A percentile compares a stretch with the other conserved stretches of the same genome.
Conservation (phyloP, 345 rosid species). For the Anastatica hierochuntica region DNA sequence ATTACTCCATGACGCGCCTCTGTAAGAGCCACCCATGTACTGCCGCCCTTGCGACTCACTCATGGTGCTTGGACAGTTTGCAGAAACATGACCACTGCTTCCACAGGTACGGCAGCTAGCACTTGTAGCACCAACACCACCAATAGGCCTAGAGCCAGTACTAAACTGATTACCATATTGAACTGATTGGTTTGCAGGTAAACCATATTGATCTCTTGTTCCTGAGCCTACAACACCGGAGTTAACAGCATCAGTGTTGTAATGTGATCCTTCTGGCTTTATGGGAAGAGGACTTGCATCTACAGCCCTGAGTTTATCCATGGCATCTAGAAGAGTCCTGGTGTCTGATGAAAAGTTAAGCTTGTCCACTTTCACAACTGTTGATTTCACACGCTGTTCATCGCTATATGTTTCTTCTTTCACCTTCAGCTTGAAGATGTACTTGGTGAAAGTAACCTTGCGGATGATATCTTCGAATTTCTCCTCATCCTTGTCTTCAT, state of each 20-base stretch:
- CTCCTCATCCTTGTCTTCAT: conserved; percentile 59
- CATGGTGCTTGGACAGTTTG: conserved; percentile 55
- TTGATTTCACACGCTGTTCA: conserved; percentile 83
- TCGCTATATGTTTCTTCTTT: conserved; percentile 85
- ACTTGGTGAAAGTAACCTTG: conserved; percentile 52
- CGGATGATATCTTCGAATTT: conserved; percentile 57
- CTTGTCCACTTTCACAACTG: conserved; percentile 67
- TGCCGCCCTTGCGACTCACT: conserved; percentile 37
- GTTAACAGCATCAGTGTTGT: background rate
- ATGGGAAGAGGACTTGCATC: conserved; percentile 18
- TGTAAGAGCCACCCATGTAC: conserved; percentile 25
- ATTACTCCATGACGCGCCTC: conserved; percentile 19
- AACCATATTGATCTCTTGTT: conserved; percentile 1
- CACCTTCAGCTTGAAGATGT: conserved; percentile 70
- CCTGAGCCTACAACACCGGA: background rate
- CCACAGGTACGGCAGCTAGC: conserved; percentile 53
- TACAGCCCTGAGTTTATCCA: conserved; percentile 37
- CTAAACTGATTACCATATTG: conserved; percentile 24
- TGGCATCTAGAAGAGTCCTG: conserved; percentile 40
- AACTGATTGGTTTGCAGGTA: conserved; percentile 30
- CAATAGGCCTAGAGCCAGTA: background rate
- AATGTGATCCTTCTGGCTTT: conserved; percentile 25
- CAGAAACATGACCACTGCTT: conserved; percentile 42
- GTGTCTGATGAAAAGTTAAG: conserved; percentile 55
- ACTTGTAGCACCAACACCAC: background rate